Percentiles rank a stretch among this genome's conserved stretches.
These are phyloP conservation scores for Ottelia alismoides DNA, from an alignment of 106 monocot species.

Conservation along the genomic window DNA sequence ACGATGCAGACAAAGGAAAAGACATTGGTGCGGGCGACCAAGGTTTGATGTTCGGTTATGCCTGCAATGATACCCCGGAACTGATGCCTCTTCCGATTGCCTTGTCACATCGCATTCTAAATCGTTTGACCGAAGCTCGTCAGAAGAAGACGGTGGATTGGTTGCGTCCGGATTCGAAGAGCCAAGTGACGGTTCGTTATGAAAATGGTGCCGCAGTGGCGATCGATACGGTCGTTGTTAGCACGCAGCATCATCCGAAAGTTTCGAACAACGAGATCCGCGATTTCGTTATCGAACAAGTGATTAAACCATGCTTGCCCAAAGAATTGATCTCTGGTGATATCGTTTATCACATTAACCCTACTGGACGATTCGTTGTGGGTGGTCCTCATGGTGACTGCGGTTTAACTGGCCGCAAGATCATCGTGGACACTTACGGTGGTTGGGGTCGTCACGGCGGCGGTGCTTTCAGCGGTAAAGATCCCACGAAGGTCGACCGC, in stretches of 20 bases:
- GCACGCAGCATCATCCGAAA: constrained; percentile 4
- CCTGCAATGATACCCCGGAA: constrained; percentile 3
- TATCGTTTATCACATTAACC: too few species aligned
- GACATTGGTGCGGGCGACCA: constrained; percentile 10
- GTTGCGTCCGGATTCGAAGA: constrained; percentile 3
- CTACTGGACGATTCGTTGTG: constrained; percentile 6
- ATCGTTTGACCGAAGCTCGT: constrained; percentile 1
- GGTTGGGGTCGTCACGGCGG: constrained; percentile 11
- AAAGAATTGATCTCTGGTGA: too few species aligned
- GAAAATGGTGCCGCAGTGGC: constrained; percentile 5
- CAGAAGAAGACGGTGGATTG: neutral
- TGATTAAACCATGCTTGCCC: constrained; percentile 5
- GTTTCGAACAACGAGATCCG: constrained; percentile 8
- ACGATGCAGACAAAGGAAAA: neutral
- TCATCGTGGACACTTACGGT: too few species aligned
- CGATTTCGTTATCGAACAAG: constrained; percentile 4
- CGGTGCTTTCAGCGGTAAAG: constrained; percentile 12
- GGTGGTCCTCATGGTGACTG: constrained; percentile 8
- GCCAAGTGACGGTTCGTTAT: constrained; percentile 4
- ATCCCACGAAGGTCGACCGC: too few species aligned
- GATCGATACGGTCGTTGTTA: constrained; percentile 2
- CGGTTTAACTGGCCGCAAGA: constrained; percentile 7
- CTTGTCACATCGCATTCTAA: neutral
- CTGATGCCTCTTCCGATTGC: constrained; percentile 4
- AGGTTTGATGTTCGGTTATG: constrained; percentile 4